Evolutionary conservation across 192 early-diverging fungal genomes (phyloP).

Genomic region (Coemansia sp.): DNA sequence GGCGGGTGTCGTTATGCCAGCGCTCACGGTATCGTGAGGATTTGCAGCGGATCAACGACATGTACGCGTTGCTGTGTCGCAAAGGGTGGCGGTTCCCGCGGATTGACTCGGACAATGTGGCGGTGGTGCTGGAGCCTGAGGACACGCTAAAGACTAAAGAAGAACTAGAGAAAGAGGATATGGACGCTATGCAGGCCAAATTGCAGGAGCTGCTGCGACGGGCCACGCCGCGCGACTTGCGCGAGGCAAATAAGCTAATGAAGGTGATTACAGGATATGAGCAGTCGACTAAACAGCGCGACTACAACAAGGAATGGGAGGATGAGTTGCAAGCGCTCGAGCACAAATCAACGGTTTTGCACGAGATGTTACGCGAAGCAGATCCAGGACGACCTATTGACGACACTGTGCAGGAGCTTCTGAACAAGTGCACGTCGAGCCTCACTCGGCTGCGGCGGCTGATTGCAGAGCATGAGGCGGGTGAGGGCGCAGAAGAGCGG

Average conservation of each 20-base stretch:
- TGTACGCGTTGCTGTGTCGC: constrained; percentile 84
- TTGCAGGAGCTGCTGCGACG: constrained; percentile 93
- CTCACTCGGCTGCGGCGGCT: constrained; percentile 39
- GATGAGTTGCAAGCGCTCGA: constrained; percentile 80
- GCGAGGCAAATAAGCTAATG: constrained; percentile 96
- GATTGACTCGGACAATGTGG: constrained; percentile 31
- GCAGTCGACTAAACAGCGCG: constrained; percentile 55
- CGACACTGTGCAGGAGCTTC: constrained; percentile 35
- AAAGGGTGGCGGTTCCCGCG: constrained; percentile 68
- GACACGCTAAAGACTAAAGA: constrained; percentile 80
- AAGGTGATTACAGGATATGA: constrained; percentile 97
- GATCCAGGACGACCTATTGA: constrained; percentile 56
- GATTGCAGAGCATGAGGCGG: constrained; percentile 29
- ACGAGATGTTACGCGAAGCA: constrained; percentile 75
- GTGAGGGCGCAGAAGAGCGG: constrained; percentile 14
- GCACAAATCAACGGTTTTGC: constrained; percentile 68
- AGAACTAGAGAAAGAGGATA: constrained; percentile 94
- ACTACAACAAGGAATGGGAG: constrained; percentile 83
- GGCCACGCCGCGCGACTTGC: constrained; percentile 89
- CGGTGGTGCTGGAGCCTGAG: constrained; percentile 50
- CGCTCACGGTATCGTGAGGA: constrained; percentile 91
- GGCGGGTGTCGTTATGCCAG: constrained; percentile 85
- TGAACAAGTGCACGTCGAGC: constrained; percentile 36
- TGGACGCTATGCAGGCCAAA: constrained; percentile 67
- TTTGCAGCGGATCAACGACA: constrained; percentile 90